Evolutionary conservation across 169 alveolate species (phyloP), one percentile per base, ranked within the genome.

Genomic region (Theileria equi): DNA sequence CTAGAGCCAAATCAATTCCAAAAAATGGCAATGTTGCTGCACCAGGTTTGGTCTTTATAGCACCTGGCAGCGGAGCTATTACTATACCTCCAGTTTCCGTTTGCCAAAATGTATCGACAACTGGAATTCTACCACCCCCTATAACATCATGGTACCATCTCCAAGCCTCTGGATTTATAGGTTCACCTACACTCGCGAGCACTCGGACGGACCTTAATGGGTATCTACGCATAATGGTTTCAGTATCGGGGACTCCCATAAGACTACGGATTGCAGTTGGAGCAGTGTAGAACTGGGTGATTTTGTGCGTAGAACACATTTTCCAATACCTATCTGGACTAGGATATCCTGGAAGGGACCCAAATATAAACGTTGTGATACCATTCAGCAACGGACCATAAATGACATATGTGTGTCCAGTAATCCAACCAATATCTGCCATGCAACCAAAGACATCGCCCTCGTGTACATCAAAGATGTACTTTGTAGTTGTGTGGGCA

Each of bases 401-500:
- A 28, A 94, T 88, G 47, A 95, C 91, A 88, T 94, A 95, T 19
- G 95, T 84, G 74, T 97, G 99, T 2, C 99, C 99, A 10, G 98
- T 95, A 63, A 97, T 96, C 99, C 99, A 97, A 8, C 99, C 99
- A 35, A 94, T 85, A 80, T 97, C 99, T 5, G 98, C 97, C 38
- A 95, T 93, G 65, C 98, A 93, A 23, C 96, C 97, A 76, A 90
- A 92, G 34, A 92, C 76, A 74, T 95, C 98, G 16, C 94, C 93
- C 6, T 72, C 76, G 40, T 84, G 89, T 55, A 86, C 80, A 76
- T 94, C 96, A 71, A 94, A 94, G 34, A 91, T 82, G 81, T 91
- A 88, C 62, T 94, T 93, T 68, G 88, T 90, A 4, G 97, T 90
- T 13, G 95, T 80, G 32, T 89, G 90, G 31, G 97, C 92, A 67